A percentile compares a stretch with the other conserved stretches of the same genome.
Evolutionary conservation across 140 eudicot genomes (phyloP).

Genomic region (Ambrosia hybrid): DNA sequence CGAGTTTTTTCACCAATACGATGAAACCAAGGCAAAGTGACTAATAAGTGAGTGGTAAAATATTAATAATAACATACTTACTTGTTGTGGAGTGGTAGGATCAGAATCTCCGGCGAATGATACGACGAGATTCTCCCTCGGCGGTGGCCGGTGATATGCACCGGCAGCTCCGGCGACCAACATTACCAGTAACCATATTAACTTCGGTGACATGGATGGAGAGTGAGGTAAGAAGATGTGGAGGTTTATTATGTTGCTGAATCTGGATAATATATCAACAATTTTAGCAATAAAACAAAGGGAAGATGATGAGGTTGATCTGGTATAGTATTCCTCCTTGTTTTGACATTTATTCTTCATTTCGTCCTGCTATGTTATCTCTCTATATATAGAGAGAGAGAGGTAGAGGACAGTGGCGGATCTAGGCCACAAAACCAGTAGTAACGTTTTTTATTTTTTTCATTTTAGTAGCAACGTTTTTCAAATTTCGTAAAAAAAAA

Average conservation of each 20-base stretch:
- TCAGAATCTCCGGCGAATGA: conserved; percentile 24
- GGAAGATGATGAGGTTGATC: neutral
- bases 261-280: neutral
- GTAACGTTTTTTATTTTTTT: no score
- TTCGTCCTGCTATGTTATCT: no score
- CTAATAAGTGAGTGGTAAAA: no score
- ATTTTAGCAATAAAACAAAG: neutral
- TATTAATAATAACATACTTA: neutral
- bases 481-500: no score
- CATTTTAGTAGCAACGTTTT: no score
- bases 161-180: conserved; percentile 5
- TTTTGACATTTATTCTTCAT: neutral
- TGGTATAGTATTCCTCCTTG: neutral
- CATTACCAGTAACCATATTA: conserved; percentile 3
- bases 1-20: no score
- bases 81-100: conserved; percentile 34
- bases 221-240: neutral
- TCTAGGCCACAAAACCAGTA: no score
- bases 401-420: no score
- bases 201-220: neutral
- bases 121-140: conserved; percentile 21
- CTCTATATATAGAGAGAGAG: no score
- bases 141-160: conserved; percentile 33
- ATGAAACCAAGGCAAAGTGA: neutral
- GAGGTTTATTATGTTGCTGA: neutral